A percentile compares a stretch with the other conserved stretches of the same genome.
Evolutionary conservation across 768 basidiomycete genomes (phyloP).

Genomic region (Phylloporus sp.): DNA sequence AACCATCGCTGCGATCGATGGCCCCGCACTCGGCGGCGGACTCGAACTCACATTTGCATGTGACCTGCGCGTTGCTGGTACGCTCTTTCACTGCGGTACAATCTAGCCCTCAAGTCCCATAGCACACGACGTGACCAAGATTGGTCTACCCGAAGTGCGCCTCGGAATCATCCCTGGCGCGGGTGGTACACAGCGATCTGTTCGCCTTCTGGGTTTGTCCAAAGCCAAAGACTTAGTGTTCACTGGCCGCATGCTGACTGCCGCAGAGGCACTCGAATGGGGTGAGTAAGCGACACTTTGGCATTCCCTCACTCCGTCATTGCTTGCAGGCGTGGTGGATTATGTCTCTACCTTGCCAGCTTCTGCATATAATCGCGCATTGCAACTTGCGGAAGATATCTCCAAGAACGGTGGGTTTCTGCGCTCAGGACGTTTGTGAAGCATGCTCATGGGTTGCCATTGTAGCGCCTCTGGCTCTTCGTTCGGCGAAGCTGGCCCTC

Average conservation of each 20-base stretch:
- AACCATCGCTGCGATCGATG: constrained; percentile 90
- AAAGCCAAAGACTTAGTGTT: constrained; percentile 87
- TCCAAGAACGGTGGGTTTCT: constrained; percentile 53
- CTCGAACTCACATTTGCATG: constrained; percentile 85
- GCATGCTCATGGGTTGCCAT: not conserved
- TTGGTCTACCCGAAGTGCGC: constrained; percentile 79
- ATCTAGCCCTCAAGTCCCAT: not conserved
- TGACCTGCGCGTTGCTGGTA: constrained; percentile 88
- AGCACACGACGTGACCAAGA: constrained; percentile 72
- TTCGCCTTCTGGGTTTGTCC: constrained; percentile 71
- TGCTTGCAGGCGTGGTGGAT: constrained; percentile 71
- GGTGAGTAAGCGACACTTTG: constrained; percentile 38
- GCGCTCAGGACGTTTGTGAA: not conserved
- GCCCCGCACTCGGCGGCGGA: constrained; percentile 91
- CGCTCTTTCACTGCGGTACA: constrained; percentile 14
- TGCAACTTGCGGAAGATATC: constrained; percentile 66
- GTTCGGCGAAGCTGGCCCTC: constrained; percentile 86
- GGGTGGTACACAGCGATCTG: constrained; percentile 81
- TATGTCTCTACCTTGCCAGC: constrained; percentile 62
- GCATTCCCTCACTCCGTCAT: not conserved
- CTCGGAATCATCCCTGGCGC: constrained; percentile 89
- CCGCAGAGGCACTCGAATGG: constrained; percentile 64
- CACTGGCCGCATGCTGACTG: constrained; percentile 67
- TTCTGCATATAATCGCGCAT: constrained; percentile 64
- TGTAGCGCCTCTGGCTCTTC: constrained; percentile 77